Evolutionary conservation across 2,329 filamentous ascomycete genomes (phyloP), one percentile per base, ranked within the genome.

Genomic region (Paracoccidioides brasiliensis): DNA sequence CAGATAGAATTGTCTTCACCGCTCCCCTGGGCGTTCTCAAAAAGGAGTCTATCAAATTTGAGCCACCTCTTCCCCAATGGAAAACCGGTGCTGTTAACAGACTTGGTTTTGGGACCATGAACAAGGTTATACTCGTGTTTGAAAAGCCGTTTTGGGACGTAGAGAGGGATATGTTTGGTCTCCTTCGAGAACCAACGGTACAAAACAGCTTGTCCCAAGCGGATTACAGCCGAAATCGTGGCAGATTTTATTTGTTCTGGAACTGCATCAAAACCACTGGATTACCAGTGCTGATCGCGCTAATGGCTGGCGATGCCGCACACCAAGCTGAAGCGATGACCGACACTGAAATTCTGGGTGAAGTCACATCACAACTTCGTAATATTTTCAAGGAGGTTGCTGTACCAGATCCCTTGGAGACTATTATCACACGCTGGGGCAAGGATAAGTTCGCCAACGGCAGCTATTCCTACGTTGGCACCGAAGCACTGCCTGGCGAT

Each of bases 161-260:
- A 5, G 80, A 85, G 45, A 82, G 88, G 61, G 90, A 98, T 68
- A 97, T 98, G 70, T 96, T 98, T 69, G 94, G 93, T 9, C 82
- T 95, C 43, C 75, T 98, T 44, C 85, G 90, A 56, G 83, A 88
- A 61, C 83, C 90, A 3, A 75, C 78, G 28, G 80, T 82, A 57
- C 75, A 78, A 3, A 78, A 83, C 56, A 95, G 89, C 65, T 78
- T 90, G 55, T 77, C 83, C 46, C 89, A 94, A 64, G 80, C 80
- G 52, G 87, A 95, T 61, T 97, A 97, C 65, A 77, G 83, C 4
- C 76, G 79, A 3, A 84, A 83, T 58, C 82, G 91, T 54, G 91
- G 91, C n/a, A 85, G 90, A 30, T 95, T 95, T 72, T 98, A 97
- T 65, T 82, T 98, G 63, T 97, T 95, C 81, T 97, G 95, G 81